Evolutionary conservation across 257 asterid genomes (phyloP), one percentile per base, ranked within the genome.

Genomic region (Vinca minor): DNA sequence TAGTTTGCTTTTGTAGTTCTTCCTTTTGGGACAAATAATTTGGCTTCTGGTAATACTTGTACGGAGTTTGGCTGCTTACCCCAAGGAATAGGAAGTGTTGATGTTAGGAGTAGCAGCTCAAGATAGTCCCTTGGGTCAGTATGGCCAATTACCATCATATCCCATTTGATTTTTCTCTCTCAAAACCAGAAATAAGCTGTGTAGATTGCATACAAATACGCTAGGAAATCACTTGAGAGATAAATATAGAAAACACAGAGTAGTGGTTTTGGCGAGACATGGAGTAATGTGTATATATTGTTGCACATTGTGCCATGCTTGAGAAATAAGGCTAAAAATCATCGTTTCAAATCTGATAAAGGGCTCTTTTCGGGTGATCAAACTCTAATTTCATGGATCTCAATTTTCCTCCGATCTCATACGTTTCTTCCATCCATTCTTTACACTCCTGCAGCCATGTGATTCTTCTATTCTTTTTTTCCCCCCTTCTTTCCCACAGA

Each of bases 401-500:
- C 23, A 23, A 25, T 6, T 15, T 18, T 18, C 42, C 41, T 29
- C 41, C 26, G 0, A 56, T 31, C 23, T 38, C 35, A 39, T 25
- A 23, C 9, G 41, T 31, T 54, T 55, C 32, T 63, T 61, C 11
- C 57, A 34, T 32, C 61, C 45, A 41, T 20, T 38, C 9, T 25
- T 65, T 29, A 31, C 28, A 15, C 41, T 14, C 63, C 32, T 48
- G 32, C 56, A 38, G 63, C 60, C 54, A 31, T 64, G 8, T 23
- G 44, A 60, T 7, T 50, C 67, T 53, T 62, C 66, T 68, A 35
- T 12, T n/a, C 44, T 29, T 34, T 17, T 23, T 63, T 53, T 63
- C 28, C 53, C 41, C 44, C 35, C 34, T 17, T 23, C 55, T 53
- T 63, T n/a, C 53, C 41, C 13, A 64, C 83, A 89, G 99, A 86